Conservation (phyloP, 202 grass and related monocot genomes). For the Thinopyrum obtusiflorum region DNA sequence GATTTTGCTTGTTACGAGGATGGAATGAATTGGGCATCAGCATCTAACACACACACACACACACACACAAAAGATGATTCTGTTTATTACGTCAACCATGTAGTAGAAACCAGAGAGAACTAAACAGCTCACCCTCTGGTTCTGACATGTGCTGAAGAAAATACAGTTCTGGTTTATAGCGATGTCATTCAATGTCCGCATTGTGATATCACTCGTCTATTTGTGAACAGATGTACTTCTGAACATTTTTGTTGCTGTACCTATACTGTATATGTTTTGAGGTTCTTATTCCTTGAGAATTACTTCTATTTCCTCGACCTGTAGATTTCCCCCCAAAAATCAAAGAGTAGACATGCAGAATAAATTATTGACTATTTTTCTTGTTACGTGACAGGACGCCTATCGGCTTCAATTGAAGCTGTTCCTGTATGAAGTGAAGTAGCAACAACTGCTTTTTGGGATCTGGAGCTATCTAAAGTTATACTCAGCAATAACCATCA, state of each 20-base stretch:
- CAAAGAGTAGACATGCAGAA: not conserved
- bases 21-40: too few species aligned
- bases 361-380: not conserved
- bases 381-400: slow-evolving; percentile 60
- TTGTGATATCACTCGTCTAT: not conserved
- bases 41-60: too few species aligned
- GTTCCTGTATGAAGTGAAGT: slow-evolving; percentile 98
- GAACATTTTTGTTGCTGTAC: not conserved
- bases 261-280: not conserved
- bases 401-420: slow-evolving; percentile 96
- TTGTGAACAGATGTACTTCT: not conserved
- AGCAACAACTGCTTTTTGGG: slow-evolving; percentile 87
- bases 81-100: too few species aligned
- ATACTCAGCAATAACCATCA: slow-evolving; percentile 81
- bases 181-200: too few species aligned
- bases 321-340: not conserved
- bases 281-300: not conserved
- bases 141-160: too few species aligned
- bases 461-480: slow-evolving; percentile 81
- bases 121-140: too few species aligned
- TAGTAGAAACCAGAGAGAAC: too few species aligned
- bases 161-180: too few species aligned
- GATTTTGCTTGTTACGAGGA: too few species aligned
- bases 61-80: too few species aligned
- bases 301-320: not conserved